Percentiles rank a stretch among this genome's conserved stretches.
phyloP scores from a whole-genome alignment of 495 filamentous ascomycete species.

The Immersiella caudata region DNA sequence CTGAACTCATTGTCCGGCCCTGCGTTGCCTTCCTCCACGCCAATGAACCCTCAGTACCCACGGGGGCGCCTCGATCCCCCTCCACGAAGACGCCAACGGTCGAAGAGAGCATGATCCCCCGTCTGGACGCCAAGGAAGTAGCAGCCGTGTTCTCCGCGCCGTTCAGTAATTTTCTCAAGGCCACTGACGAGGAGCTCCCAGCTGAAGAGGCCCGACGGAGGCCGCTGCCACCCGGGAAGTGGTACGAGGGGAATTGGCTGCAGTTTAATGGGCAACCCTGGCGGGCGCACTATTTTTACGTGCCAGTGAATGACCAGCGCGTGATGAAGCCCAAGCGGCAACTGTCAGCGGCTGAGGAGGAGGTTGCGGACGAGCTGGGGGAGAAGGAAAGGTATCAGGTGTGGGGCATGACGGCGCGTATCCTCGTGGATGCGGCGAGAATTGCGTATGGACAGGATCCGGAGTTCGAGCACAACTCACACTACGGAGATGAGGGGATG shows the following conservation, averaged over 20 bases:
- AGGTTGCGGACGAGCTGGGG: constrained; percentile 15
- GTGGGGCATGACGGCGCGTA: constrained; percentile 90
- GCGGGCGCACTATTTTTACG: constrained; percentile 89
- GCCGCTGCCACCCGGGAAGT: constrained; percentile 57
- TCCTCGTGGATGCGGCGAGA: constrained; percentile 81
- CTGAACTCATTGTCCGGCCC: constrained; percentile 79
- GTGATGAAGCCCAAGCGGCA: constrained; percentile 54
- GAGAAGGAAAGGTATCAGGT: constrained; percentile 68
- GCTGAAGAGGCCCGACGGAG: constrained; percentile 22
- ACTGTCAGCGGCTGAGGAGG: constrained; percentile 28
- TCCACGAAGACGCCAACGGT: constrained; percentile 41
- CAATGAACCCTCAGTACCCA: constrained; percentile 41
- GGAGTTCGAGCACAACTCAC: constrained; percentile 78
- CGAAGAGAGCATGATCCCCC: constrained; percentile 74
- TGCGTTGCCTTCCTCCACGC: constrained; percentile 82
- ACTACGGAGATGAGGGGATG: constrained; percentile 79
- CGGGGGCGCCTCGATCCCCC: constrained; percentile 25
- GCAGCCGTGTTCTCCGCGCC: constrained; percentile 88
- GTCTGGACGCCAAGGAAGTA: constrained; percentile 81
- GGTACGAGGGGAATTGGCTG: constrained; percentile 71
- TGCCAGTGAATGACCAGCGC: constrained; percentile 65
- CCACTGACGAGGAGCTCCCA: constrained; percentile 47
- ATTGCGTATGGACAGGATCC: constrained; percentile 80
- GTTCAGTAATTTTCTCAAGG: constrained; percentile 69
- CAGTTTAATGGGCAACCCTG: constrained; percentile 63